phyloP scores from a whole-genome alignment of 352 stramenopile species.

The Pythium dissimile region DNA sequence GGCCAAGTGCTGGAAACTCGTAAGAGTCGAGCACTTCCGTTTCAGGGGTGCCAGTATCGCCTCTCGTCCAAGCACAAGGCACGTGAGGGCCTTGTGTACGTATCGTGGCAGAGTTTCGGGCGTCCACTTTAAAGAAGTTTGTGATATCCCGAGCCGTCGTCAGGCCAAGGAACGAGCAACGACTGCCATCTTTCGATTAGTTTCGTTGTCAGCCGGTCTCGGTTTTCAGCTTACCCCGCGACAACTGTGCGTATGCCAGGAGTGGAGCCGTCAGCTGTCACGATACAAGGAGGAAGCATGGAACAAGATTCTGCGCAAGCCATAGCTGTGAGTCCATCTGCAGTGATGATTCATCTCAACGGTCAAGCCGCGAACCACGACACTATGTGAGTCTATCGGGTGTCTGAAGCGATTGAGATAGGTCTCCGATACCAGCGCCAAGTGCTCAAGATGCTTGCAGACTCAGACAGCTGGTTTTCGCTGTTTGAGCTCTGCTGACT shows the following conservation, averaged over 20 bases:
- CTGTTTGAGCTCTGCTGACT: background rate
- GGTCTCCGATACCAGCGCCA: background rate
- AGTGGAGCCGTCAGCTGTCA: background rate
- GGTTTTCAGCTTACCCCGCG: background rate
- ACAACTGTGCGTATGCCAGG: background rate
- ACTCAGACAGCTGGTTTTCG: background rate
- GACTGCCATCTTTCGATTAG: too few relatives aligned
- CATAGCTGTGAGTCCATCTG: background rate
- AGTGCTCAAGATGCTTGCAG: background rate
- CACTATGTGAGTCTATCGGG: background rate
- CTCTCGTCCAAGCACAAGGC: too few relatives aligned
- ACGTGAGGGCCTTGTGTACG: too few relatives aligned
- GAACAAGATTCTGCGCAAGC: background rate
- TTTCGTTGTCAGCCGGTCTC: too few relatives aligned
- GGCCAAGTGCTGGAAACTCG: too few relatives aligned
- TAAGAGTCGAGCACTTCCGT: too few relatives aligned
- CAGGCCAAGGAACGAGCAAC: too few relatives aligned
- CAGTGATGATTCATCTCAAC: background rate
- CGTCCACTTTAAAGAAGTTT: too few relatives aligned
- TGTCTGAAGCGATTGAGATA: background rate
- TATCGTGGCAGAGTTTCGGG: too few relatives aligned
- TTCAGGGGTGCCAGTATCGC: too few relatives aligned
- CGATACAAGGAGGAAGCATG: background rate
- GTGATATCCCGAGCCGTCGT: too few relatives aligned
- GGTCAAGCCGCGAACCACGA: background rate